Percentiles rank a stretch among this genome's conserved stretches.
Evolutionary conservation across 768 basidiomycete genomes (phyloP).

Genomic region (Kwoniella newhampshirensis): DNA sequence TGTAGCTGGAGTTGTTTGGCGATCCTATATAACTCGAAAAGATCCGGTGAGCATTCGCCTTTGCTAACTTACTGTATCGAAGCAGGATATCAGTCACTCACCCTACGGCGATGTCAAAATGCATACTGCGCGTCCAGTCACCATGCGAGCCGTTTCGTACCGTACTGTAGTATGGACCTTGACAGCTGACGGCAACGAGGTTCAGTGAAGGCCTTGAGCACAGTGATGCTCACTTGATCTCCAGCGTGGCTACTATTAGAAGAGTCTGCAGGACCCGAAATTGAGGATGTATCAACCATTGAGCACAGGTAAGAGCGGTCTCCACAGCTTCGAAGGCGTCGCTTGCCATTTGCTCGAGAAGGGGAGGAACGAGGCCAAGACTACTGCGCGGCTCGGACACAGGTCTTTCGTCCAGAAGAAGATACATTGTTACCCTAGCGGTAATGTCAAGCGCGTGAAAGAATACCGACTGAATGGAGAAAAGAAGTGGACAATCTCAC

Average conservation of each 20-base stretch:
- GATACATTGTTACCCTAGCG: conserved; percentile 3
- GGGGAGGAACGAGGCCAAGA: not conserved
- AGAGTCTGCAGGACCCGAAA: conserved; percentile 2
- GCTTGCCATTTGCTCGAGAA: not conserved
- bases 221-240: conserved; percentile 8
- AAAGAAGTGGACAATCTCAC: not conserved
- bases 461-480: not conserved
- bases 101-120: conserved; percentile 13
- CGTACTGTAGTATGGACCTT: conserved; percentile 10
- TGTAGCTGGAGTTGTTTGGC: conserved; percentile 9
- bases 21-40: no score
- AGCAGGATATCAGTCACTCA: not conserved
- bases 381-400: not conserved
- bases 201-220: no score
- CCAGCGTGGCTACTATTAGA: conserved; percentile 2
- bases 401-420: not conserved
- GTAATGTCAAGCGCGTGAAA: no score
- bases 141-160: not conserved
- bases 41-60: no score
- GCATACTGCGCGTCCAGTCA: conserved; percentile 6
- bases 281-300: conserved; percentile 7
- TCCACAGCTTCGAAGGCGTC: conserved; percentile 6
- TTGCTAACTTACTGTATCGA: no score
- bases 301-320: not conserved
- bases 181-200: conserved; percentile 7